A percentile compares a stretch with the other conserved stretches of the same genome.
Evolutionary conservation across 2,329 filamentous ascomycete species (phyloP).

Genomic region (Remersonia thermophila): DNA sequence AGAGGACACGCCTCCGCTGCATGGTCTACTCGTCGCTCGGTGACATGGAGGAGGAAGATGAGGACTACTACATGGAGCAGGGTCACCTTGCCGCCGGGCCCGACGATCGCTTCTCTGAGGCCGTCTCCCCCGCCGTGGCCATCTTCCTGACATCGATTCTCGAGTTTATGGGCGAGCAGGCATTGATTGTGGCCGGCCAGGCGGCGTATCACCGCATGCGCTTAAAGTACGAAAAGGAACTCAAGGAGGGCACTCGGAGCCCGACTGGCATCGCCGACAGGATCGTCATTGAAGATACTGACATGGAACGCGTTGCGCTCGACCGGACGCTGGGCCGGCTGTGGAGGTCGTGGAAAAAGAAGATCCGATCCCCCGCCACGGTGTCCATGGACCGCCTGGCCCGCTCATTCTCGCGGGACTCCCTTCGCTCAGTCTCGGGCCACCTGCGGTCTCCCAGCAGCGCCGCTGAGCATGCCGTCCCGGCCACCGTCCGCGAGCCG

Average conservation of each 20-base stretch:
- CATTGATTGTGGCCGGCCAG: conserved; percentile 74
- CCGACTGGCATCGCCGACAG: conserved; percentile 45
- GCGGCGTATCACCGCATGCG: conserved; percentile 62
- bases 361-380: conserved; percentile 47
- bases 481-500: conserved; percentile 28
- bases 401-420: conserved; percentile 38
- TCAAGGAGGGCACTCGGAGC: conserved; percentile 37
- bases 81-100: conserved; percentile 54
- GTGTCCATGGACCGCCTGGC: conserved; percentile 27
- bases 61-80: conserved; percentile 75
- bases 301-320: conserved; percentile 86
- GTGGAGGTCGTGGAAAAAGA: conserved; percentile 94
- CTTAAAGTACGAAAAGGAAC: conserved; percentile 44
- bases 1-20: conserved; percentile 78
- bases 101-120: conserved; percentile 48
- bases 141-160: conserved; percentile 94
- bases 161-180: conserved; percentile 87
- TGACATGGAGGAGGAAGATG: conserved; percentile 95
- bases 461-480: conserved; percentile 24
- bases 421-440: conserved; percentile 23
- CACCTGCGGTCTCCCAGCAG: conserved; percentile 28
- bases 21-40: conserved; percentile 98
- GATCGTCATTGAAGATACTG: conserved; percentile 74
- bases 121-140: conserved; percentile 79
- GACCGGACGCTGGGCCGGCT: conserved; percentile 78